Conservation (phyloP, 768 basidiomycete species). For the Tricholomella constricta region DNA sequence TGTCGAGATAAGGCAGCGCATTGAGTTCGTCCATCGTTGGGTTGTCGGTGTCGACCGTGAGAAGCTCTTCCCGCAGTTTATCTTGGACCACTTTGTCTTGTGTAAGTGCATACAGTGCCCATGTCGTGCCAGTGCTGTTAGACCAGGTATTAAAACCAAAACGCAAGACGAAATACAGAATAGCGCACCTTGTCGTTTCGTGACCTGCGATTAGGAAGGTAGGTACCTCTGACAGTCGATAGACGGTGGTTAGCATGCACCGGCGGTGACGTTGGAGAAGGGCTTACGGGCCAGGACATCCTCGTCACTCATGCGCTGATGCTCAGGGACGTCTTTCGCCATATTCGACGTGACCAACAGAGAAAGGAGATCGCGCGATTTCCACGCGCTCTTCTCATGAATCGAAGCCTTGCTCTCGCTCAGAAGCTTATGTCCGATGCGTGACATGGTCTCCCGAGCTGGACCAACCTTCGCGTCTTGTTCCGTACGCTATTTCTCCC, state of each 20-base stretch:
- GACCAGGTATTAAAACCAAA: too few relatives aligned
- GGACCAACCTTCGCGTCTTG: conserved; percentile 15
- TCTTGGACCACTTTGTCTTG: conserved; percentile 49
- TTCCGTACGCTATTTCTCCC: conserved; percentile 23
- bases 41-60: conserved; percentile 49
- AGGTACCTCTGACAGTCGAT: conserved; percentile 48
- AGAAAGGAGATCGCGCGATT: conserved; percentile 51
- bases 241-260: too few relatives aligned
- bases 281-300: conserved; percentile 20
- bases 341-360: conserved; percentile 52
- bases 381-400: conserved; percentile 14
- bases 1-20: conserved; percentile 69
- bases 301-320: conserved; percentile 21
- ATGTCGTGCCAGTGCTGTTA: conserved; percentile 49
- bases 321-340: conserved; percentile 38
- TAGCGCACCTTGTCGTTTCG: conserved; percentile 51
- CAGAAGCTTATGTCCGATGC: conserved; percentile 45
- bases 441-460: conserved; percentile 35
- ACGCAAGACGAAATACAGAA: too few relatives aligned
- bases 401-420: conserved; percentile 40
- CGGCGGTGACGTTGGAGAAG: too few relatives aligned
- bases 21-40: conserved; percentile 73
- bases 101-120: conserved; percentile 61
- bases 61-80: conserved; percentile 61
- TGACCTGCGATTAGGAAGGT: conserved; percentile 53